Conservation (phyloP, 345 rosid species). For the Acer yangbiense region DNA sequence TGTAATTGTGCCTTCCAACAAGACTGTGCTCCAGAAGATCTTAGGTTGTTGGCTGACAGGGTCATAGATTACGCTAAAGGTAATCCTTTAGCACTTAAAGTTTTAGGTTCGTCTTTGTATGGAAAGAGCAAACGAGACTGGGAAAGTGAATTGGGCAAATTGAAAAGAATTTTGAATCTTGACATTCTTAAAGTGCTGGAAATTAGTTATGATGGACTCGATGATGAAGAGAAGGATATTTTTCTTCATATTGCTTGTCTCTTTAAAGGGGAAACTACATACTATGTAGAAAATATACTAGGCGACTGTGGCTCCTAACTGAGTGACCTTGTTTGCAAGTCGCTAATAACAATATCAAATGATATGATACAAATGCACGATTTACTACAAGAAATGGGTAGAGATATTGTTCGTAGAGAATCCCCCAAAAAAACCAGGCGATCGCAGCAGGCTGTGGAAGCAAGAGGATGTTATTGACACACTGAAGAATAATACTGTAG, state of each 20-base stretch:
- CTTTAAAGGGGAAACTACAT: neutral
- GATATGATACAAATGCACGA: neutral
- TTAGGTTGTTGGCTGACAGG: neutral
- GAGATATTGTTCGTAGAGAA: neutral
- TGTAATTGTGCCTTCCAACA: neutral
- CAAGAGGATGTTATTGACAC: neutral
- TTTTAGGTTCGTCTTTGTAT: neutral
- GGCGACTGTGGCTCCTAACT: neutral
- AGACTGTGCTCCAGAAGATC: neutral
- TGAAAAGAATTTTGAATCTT: neutral
- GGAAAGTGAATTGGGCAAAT: neutral
- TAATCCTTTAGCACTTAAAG: neutral
- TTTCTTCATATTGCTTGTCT: neutral
- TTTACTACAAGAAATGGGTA: neutral
- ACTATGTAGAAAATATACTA: neutral
- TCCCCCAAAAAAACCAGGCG: neutral
- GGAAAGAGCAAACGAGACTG: neutral
- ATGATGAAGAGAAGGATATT: neutral
- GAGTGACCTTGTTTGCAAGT: neutral
- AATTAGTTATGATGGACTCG: neutral
- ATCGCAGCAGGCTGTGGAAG: neutral
- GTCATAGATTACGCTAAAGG: neutral
- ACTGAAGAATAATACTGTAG: neutral
- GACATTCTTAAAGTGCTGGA: neutral
- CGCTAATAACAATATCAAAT: neutral